Percentiles rank a stretch among this genome's conserved stretches.
Conservation (phyloP, 1,284 basidiomycete species). For the Ceratobasidium sp. region DNA sequence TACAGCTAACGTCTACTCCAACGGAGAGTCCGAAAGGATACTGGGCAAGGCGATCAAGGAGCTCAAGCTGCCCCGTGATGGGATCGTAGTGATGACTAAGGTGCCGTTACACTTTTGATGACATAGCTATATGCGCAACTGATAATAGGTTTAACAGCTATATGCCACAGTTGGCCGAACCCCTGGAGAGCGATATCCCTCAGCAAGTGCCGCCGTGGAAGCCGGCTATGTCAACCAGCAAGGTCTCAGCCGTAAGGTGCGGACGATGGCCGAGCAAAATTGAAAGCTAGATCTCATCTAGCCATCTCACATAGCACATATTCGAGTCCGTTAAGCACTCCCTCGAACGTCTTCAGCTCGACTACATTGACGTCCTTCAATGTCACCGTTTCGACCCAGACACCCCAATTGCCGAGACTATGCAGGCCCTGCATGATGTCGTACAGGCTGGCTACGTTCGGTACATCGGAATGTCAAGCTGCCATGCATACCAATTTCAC, state of each 20-base stretch:
- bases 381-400: conserved; percentile 42
- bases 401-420: conserved; percentile 46
- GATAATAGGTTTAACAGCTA: conserved; percentile 43
- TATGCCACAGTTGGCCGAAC: conserved; percentile 37
- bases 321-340: conserved; percentile 40
- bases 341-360: conserved; percentile 32
- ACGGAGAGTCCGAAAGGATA: conserved; percentile 42
- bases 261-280: not conserved
- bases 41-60: conserved; percentile 47
- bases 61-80: conserved; percentile 39
- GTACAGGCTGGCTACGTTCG: conserved; percentile 32
- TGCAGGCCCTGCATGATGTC: conserved; percentile 43
- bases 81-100: conserved; percentile 44
- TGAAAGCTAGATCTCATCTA: not conserved
- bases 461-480: conserved; percentile 29
- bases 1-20: conserved; percentile 53
- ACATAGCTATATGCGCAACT: not conserved
- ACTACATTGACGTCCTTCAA: conserved; percentile 45
- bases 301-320: conserved; percentile 46
- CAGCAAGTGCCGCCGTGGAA: conserved; percentile 15
- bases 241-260: conserved; percentile 50
- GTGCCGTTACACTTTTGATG: conserved; percentile 42
- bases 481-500: conserved; percentile 37
- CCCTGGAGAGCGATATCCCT: not conserved
- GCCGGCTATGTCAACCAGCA: conserved; percentile 51